Evolutionary conservation across 768 basidiomycete genomes (phyloP).

Genomic region (Rhodotorula graminis): DNA sequence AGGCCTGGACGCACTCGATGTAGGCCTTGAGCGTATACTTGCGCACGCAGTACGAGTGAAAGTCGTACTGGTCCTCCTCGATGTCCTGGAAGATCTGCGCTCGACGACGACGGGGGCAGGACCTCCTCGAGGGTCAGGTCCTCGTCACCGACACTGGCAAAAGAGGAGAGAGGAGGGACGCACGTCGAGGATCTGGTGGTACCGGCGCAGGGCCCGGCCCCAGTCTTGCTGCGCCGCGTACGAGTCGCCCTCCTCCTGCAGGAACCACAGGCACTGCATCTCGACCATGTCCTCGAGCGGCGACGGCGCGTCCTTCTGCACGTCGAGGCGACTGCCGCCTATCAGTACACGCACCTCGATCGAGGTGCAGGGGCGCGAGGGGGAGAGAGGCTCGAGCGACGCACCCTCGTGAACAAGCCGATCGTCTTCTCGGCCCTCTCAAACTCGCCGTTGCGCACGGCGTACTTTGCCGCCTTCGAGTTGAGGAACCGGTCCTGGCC

Average conservation of each 20-base stretch:
- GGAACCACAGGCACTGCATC: constrained; percentile 88
- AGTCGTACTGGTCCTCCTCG: constrained; percentile 93
- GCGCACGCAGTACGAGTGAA: constrained; percentile 89
- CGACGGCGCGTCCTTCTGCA: constrained; percentile 73
- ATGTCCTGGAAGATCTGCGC: constrained; percentile 66
- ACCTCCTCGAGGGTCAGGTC: rapidly evolving
- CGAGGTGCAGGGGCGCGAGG: too few relatives aligned
- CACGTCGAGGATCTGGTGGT: constrained; percentile 69
- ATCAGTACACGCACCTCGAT: too few relatives aligned
- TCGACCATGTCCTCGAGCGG: constrained; percentile 81
- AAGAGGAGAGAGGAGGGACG: constrained; percentile 24
- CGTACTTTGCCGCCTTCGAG: constrained; percentile 87
- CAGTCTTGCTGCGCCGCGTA: constrained; percentile 62
- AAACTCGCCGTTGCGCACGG: constrained; percentile 71
- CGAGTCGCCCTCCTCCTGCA: constrained; percentile 73
- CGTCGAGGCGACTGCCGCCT: too few relatives aligned
- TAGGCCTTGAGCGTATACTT: constrained; percentile 84
- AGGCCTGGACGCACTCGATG: constrained; percentile 58
- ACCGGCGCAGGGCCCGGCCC: constrained; percentile 78
- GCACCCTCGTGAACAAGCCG: constrained; percentile 85
- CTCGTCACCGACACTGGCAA: not conserved
- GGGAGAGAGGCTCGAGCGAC: constrained; percentile 32
- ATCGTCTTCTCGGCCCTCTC: constrained; percentile 69
- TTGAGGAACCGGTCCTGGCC: constrained; percentile 94
- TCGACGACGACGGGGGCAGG: too few relatives aligned